Evolutionary conservation across 768 basidiomycete genomes (phyloP).

Genomic region (Termitomyces sp.): DNA sequence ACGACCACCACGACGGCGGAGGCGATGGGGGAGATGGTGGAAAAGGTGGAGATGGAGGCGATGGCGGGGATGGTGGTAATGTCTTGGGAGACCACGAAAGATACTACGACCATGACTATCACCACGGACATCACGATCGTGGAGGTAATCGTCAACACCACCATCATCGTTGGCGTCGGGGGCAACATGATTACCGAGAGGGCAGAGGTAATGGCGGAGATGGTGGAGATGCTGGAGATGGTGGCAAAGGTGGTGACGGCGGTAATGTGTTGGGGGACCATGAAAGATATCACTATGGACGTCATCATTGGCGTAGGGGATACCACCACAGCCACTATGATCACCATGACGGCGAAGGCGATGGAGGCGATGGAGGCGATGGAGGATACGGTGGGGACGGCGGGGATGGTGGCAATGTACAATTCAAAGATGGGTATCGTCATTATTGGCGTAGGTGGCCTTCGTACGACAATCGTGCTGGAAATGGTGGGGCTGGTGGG

Average conservation of each 20-base stretch:
- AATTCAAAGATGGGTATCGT: neutral
- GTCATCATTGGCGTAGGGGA: neutral
- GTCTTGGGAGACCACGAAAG: neutral
- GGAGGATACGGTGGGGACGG: conserved; percentile 5
- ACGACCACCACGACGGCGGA: too few species aligned
- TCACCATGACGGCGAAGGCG: neutral
- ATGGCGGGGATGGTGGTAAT: neutral
- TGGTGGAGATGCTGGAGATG: conserved; percentile 4
- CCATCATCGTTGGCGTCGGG: neutral
- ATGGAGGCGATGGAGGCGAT: conserved; percentile 4
- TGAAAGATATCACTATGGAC: neutral
- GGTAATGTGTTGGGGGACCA: neutral
- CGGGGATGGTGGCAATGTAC: neutral
- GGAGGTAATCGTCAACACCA: neutral
- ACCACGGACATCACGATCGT: neutral
- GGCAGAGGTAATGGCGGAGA: conserved; percentile 5
- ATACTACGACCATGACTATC: neutral
- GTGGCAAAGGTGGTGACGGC: neutral
- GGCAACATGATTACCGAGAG: neutral
- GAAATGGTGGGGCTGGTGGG: neutral
- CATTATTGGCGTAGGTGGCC: neutral
- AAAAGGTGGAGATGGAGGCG: neutral
- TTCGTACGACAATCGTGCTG: conserved; percentile 1
- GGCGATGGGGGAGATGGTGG: too few species aligned
- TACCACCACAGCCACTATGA: neutral